Evolutionary conservation across 495 filamentous ascomycete genomes (phyloP).

Genomic region (Aspergillus sparsus): DNA sequence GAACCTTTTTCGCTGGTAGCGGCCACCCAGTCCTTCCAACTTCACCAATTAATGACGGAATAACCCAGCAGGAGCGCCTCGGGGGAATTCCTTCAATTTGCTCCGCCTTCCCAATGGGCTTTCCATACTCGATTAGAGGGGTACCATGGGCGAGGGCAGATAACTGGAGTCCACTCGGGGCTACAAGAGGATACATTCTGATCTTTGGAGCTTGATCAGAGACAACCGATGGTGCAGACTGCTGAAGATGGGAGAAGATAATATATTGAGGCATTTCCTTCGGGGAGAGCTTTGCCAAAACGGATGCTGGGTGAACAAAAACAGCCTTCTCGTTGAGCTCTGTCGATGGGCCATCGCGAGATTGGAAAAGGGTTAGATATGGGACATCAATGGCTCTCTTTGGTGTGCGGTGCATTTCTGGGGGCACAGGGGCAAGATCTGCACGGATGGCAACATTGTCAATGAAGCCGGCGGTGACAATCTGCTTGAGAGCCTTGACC

Average conservation of each 20-base stretch:
- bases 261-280: conserved; percentile 82
- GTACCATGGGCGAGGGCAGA: conserved; percentile 80
- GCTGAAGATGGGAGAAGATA: conserved; percentile 82
- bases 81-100: conserved; percentile 54
- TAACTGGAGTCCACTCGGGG: conserved; percentile 73
- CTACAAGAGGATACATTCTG: conserved; percentile 83
- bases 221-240: conserved; percentile 54
- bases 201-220: conserved; percentile 66
- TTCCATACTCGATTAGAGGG: conserved; percentile 79
- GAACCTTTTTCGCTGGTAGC: conserved; percentile 76
- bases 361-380: conserved; percentile 82
- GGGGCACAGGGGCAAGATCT: conserved; percentile 74
- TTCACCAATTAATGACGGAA: conserved; percentile 68
- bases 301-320: conserved; percentile 84
- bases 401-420: conserved; percentile 68
- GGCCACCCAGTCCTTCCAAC: conserved; percentile 77
- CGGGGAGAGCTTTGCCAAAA: conserved; percentile 68
- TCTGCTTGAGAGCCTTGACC: conserved; percentile 81
- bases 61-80: conserved; percentile 77
- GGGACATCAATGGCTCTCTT: conserved; percentile 84
- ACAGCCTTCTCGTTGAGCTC: conserved; percentile 60
- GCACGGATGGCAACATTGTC: conserved; percentile 95
- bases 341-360: conserved; percentile 52
- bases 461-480: conserved; percentile 89
- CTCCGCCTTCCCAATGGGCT: conserved; percentile 82